Conservation (phyloP, 129 eudicot genomes). For the Pulicaria dysenterica region DNA sequence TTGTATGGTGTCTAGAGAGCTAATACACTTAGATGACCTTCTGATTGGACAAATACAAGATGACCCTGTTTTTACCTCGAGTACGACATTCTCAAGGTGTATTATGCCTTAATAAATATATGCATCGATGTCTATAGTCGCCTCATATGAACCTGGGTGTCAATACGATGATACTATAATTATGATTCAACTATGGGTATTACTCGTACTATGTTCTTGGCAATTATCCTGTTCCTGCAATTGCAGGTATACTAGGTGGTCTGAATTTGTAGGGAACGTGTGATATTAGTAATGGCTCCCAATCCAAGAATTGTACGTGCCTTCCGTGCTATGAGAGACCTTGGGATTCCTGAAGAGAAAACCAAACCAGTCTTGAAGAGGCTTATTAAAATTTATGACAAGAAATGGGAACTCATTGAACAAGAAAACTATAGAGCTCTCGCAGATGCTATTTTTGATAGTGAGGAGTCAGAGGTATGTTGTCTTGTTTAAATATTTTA, state of each 20-base stretch:
- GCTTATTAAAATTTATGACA: constrained; percentile 69
- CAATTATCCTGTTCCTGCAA: not conserved
- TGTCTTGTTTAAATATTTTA: not conserved
- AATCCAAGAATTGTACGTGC: constrained; percentile 54
- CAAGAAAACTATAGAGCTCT: constrained; percentile 83
- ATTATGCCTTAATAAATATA: not conserved
- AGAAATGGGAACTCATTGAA: constrained; percentile 88
- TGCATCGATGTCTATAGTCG: not conserved
- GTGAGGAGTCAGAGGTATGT: constrained; percentile 50
- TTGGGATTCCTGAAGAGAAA: constrained; percentile 63
- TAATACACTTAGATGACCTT: not conserved
- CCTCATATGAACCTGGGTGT: too few relatives aligned
- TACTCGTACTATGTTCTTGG: not conserved
- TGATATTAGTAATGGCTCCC: constrained; percentile 45
- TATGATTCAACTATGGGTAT: not conserved
- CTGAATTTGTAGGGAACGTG: constrained; percentile 20
- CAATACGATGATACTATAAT: not conserved
- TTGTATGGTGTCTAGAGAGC: not conserved
- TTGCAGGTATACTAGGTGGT: constrained; percentile 20
- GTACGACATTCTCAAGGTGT: not conserved
- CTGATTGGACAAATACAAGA: not conserved
- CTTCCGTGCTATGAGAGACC: constrained; percentile 66
- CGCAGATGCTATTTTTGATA: constrained; percentile 86
- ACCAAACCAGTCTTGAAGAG: constrained; percentile 75
- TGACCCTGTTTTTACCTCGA: not conserved